These are phyloP conservation scores for Alternaria angustiovoidea DNA, from an alignment of 2,329 filamentous ascomycete genomes.

Conservation along the genomic window DNA sequence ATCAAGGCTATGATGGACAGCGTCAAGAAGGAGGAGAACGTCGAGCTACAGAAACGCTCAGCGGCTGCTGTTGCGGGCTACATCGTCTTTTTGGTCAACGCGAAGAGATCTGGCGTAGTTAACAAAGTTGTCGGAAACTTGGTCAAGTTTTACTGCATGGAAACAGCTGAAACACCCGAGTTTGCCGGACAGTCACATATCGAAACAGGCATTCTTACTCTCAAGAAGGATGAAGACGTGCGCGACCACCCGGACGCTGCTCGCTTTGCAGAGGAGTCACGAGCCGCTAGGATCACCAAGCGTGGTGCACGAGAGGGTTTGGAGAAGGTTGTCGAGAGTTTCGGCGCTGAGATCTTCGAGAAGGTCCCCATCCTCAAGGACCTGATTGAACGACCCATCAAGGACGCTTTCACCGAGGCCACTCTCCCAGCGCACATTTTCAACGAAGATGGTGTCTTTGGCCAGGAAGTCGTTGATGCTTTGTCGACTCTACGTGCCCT, in stretches of 20 bases:
- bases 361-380: conserved; percentile 82
- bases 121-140: conserved; percentile 96
- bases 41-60: conserved; percentile 85
- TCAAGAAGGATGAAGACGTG: conserved; percentile 96
- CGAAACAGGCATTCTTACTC: conserved; percentile 83
- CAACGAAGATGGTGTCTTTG: conserved; percentile 76
- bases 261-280: conserved; percentile 88
- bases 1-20: conserved; percentile 99
- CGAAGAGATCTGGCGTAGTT: conserved; percentile 81
- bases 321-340: conserved; percentile 82
- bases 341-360: conserved; percentile 79
- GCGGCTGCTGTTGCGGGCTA: conserved; percentile 84
- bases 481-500: conserved; percentile 92
- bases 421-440: conserved; percentile 74
- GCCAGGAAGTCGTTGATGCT: conserved; percentile 92
- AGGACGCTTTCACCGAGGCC: conserved; percentile 74
- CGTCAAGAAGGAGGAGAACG: conserved; percentile 91
- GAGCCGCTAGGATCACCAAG: conserved; percentile 86
- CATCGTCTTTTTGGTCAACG: conserved; percentile 83
- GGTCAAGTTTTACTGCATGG: conserved; percentile 96
- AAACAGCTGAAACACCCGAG: conserved; percentile 96
- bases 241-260: conserved; percentile 90
- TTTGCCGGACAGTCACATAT: conserved; percentile 84
- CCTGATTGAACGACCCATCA: conserved; percentile 83
- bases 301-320: conserved; percentile 93